Evolutionary conservation across 805 yeast genomes (phyloP), one percentile per base, ranked within the genome.

Genomic region (Candida pini): DNA sequence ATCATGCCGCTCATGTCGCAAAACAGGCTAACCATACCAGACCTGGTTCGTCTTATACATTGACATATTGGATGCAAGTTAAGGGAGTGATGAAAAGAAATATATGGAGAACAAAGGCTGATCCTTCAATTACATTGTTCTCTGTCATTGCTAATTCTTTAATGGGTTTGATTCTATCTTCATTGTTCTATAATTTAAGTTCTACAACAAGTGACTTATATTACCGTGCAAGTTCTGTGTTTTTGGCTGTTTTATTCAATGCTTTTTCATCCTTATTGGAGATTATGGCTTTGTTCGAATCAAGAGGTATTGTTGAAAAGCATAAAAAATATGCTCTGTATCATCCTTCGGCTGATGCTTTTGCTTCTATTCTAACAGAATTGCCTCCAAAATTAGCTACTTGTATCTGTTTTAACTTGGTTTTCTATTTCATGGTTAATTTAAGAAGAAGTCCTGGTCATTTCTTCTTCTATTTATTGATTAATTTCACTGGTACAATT

Each of bases 171-270:
- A 51, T 77, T 24, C 48, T 74, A 19, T 64, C 77, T 15, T 76
- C 82, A 1, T 66, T 77, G 45, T 77, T 75, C 49, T 76, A 69
- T 54, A 72, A 75, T 43, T 47, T 72, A 36, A 28, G 40, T 4
- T 40, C 52, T 10, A 47, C 49, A 15, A 69, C 81, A 0, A 54
- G 48, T 0, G 63, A 74, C 2, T 70, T 76, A 44, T 74, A 66
- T 50, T 62, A 56, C 45, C 61, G 86, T 51, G 71, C 78, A 43
- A 76, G 83, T 22, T 68, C 78, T 18, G 62, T 81, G 66, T 81
- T 81, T 61, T 78, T 78, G 49, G 77, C 81, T 19, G 65, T 73
- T 26, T 58, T 77, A 45, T 76, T 75, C 56, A 76, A 76, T 51
- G 76, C 81, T 16, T 72, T 77, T 47, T 62, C 78, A 9, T 76